Evolutionary conservation across 2,329 filamentous ascomycete species (phyloP).

Genomic region (Nemania sp.): DNA sequence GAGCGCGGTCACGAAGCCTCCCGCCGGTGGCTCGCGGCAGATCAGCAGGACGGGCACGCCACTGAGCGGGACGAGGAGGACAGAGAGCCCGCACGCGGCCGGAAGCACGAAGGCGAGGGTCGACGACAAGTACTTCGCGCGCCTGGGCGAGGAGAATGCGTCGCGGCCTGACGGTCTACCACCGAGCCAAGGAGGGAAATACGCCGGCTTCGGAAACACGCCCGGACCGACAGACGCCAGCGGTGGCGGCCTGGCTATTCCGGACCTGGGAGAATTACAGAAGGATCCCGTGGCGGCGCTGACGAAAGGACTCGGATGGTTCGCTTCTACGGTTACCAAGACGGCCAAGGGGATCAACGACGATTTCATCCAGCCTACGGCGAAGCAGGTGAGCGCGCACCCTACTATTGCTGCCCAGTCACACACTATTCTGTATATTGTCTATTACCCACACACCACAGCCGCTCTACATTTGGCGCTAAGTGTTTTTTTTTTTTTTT

Average conservation of each 20-base stretch:
- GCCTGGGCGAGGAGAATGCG: conserved; percentile 82
- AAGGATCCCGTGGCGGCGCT: conserved; percentile 87
- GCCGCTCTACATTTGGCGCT: no score
- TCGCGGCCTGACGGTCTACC: conserved; percentile 72
- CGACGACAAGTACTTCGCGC: conserved; percentile 89
- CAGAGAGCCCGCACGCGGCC: conserved; percentile 46
- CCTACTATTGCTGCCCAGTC: conserved; percentile 29
- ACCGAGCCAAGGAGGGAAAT: conserved; percentile 92
- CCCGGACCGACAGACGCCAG: conserved; percentile 56
- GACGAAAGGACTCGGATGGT: conserved; percentile 94
- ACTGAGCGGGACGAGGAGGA: conserved; percentile 44
- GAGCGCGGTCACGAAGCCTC: conserved; percentile 39
- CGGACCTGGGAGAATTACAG: conserved; percentile 84
- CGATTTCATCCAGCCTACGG: conserved; percentile 88
- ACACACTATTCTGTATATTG: neutral
- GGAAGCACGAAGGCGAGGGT: conserved; percentile 61
- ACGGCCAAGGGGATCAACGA: conserved; percentile 91
- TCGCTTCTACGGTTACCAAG: conserved; percentile 84
- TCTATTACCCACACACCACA: neutral
- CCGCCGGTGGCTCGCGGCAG: conserved; percentile 37
- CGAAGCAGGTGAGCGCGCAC: conserved; percentile 69
- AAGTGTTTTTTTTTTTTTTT: no score
- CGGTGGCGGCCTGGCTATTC: conserved; percentile 52
- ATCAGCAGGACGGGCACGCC: conserved; percentile 46
- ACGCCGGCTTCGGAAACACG: conserved; percentile 84